Conservation (phyloP, 768 basidiomycete species). For the Mycena belliarum region DNA sequence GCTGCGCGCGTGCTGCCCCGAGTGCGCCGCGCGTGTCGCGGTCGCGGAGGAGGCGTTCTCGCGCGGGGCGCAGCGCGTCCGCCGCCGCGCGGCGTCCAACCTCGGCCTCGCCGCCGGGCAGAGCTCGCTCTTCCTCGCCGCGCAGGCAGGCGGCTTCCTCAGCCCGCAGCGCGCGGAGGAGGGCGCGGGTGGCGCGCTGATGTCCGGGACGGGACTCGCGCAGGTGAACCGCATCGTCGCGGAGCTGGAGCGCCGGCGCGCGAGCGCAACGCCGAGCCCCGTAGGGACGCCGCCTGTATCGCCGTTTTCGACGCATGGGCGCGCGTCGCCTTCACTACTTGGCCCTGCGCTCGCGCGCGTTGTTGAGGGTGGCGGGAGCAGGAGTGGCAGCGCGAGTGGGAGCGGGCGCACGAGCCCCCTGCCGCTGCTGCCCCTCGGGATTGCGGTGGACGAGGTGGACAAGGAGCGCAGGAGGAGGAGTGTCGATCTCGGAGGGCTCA, state of each 20-base stretch:
- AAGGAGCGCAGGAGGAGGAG: constrained; percentile 16
- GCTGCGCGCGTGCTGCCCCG: constrained; percentile 68
- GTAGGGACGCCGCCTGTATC: not conserved
- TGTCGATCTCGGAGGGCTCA: not conserved
- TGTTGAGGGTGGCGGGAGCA: not conserved
- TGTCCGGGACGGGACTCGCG: constrained; percentile 12
- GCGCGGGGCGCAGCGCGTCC: constrained; percentile 18
- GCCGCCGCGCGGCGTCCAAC: constrained; percentile 2
- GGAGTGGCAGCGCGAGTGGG: too few species aligned
- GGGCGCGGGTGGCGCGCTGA: not conserved
- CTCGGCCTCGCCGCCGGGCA: not conserved
- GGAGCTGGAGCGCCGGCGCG: constrained; percentile 12
- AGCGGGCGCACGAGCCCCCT: constrained; percentile 14
- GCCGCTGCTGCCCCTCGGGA: constrained; percentile 18
- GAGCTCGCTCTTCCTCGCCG: constrained; percentile 1
- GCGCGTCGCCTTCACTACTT: constrained; percentile 5
- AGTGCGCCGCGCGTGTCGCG: constrained; percentile 40
- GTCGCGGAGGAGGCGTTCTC: constrained; percentile 16
- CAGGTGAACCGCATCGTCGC: constrained; percentile 20
- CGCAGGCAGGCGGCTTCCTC: constrained; percentile 8
- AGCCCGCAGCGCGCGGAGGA: not conserved
- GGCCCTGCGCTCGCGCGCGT: constrained; percentile 10
- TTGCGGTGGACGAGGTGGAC: constrained; percentile 24
- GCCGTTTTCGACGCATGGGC: not conserved
- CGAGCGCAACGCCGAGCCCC: constrained; percentile 14